phyloP scores from a whole-genome alignment of 2,329 filamentous ascomycete species.

The Fusarium piperis region DNA sequence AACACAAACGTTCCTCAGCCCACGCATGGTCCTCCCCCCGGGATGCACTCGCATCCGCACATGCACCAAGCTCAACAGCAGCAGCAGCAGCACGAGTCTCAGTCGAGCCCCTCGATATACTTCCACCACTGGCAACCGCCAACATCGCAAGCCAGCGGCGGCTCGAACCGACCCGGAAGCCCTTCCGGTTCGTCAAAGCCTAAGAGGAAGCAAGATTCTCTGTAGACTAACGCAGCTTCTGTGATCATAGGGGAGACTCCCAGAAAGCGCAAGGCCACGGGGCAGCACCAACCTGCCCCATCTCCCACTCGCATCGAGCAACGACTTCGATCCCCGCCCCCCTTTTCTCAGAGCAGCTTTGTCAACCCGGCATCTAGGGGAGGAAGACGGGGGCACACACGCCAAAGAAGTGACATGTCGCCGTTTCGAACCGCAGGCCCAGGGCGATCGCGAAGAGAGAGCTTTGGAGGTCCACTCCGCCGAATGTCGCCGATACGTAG shows the following conservation, averaged over 20 bases:
- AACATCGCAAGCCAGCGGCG: constrained; percentile 67
- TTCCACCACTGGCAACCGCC: constrained; percentile 96
- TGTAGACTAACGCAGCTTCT: constrained; percentile 51
- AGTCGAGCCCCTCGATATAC: constrained; percentile 78
- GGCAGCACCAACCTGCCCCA: constrained; percentile 45
- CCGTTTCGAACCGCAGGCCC: constrained; percentile 45
- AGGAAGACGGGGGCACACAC: constrained; percentile 45
- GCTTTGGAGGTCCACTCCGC: constrained; percentile 40
- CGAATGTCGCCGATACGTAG: constrained; percentile 39
- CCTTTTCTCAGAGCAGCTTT: constrained; percentile 42
- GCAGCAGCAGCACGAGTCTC: constrained; percentile 68
- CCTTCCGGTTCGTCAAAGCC: constrained; percentile 76
- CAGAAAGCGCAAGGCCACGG: constrained; percentile 83
- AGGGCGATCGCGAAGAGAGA: constrained; percentile 38
- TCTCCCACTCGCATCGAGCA: constrained; percentile 44
- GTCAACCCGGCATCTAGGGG: constrained; percentile 38
- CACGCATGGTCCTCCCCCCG: constrained; percentile 35
- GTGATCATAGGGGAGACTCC: constrained; percentile 75
- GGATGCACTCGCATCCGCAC: constrained; percentile 57
- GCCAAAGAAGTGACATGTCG: constrained; percentile 51
- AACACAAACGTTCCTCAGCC: constrained; percentile 57
- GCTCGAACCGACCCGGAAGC: constrained; percentile 74
- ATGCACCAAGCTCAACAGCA: constrained; percentile 63
- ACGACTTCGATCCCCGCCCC: constrained; percentile 48
- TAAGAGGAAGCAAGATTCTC: constrained; percentile 58